Evolutionary conservation across 2,329 filamentous ascomycete species (phyloP).

Genomic region (Apiospora marii): DNA sequence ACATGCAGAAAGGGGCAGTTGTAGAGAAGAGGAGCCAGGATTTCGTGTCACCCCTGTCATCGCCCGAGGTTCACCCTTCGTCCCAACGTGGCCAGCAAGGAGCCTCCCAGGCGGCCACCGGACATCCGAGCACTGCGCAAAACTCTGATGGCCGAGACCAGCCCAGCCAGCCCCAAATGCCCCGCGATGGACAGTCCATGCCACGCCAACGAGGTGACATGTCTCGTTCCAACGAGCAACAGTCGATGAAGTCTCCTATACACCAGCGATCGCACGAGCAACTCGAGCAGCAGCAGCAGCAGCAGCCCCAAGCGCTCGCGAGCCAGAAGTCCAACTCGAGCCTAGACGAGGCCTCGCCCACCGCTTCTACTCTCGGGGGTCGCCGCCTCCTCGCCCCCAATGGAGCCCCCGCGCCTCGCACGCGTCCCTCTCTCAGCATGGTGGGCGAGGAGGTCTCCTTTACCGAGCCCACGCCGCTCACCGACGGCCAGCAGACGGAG

Average conservation of each 20-base stretch:
- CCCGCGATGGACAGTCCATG: slow-evolving; percentile 7
- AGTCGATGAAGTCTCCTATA: not conserved
- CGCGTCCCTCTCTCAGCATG: slow-evolving; percentile 6
- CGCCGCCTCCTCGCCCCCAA: not conserved
- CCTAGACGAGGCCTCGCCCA: not conserved
- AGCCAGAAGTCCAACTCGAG: not conserved
- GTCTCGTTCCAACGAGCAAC: not conserved
- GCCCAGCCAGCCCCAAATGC: not conserved
- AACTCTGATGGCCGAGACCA: slow-evolving; percentile 8
- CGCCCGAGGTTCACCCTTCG: slow-evolving; percentile 13
- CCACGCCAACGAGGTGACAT: not conserved
- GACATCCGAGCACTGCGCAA: slow-evolving; percentile 11
- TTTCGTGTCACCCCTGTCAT: slow-evolving; percentile 15
- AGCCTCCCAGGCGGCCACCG: not conserved
- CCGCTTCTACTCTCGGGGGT: not conserved
- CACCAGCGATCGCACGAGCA: not conserved
- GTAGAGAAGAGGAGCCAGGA: not conserved
- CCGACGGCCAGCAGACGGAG: slow-evolving; percentile 13
- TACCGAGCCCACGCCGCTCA: slow-evolving; percentile 9
- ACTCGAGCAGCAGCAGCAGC: not conserved
- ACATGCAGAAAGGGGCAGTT: not conserved
- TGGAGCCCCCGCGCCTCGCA: not conserved
- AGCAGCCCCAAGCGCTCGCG: not conserved
- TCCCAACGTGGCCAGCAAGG: slow-evolving; percentile 1
- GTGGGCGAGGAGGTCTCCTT: slow-evolving; percentile 22